Conservation (phyloP, 2,329 filamentous ascomycete genomes). For the Exophiala mesophila region DNA sequence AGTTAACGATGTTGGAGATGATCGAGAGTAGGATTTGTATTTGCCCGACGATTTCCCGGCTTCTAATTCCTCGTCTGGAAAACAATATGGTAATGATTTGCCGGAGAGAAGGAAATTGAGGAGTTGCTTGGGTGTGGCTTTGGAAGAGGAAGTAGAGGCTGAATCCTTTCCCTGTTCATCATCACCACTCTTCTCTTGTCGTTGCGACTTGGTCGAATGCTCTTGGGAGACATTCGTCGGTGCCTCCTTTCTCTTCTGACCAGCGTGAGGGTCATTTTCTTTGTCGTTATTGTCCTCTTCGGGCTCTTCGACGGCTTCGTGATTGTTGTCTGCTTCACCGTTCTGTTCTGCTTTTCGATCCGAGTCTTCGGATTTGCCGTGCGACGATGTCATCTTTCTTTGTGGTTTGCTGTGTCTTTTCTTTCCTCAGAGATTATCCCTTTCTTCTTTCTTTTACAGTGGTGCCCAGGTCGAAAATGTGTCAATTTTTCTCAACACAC, state of each 20-base stretch:
- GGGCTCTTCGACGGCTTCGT: background rate
- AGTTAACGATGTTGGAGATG: constrained; percentile 25
- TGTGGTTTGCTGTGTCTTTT: no score
- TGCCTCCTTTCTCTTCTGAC: constrained; percentile 19
- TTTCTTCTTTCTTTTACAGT: no score
- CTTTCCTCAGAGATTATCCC: no score
- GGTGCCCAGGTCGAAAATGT: no score
- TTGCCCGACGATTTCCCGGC: constrained; percentile 14
- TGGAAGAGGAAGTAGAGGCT: constrained; percentile 9
- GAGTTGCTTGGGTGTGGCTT: constrained; percentile 18
- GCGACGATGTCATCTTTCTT: background rate
- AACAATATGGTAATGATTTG: constrained; percentile 22
- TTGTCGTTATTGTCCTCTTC: constrained; percentile 1
- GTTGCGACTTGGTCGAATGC: constrained; percentile 9
- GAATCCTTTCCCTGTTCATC: no score
- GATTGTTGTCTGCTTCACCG: background rate
- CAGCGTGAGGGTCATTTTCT: constrained; percentile 5
- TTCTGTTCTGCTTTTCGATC: background rate
- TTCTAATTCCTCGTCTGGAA: constrained; percentile 25
- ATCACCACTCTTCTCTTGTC: no score
- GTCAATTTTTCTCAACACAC: no score
- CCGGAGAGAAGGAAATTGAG: constrained; percentile 26
- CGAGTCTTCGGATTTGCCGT: background rate
- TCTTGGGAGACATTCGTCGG: constrained; percentile 5
- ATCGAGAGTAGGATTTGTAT: constrained; percentile 23